These are phyloP conservation scores for Sclerotinia minor DNA, from an alignment of 2,329 filamentous ascomycete species.

Conservation along the genomic window DNA sequence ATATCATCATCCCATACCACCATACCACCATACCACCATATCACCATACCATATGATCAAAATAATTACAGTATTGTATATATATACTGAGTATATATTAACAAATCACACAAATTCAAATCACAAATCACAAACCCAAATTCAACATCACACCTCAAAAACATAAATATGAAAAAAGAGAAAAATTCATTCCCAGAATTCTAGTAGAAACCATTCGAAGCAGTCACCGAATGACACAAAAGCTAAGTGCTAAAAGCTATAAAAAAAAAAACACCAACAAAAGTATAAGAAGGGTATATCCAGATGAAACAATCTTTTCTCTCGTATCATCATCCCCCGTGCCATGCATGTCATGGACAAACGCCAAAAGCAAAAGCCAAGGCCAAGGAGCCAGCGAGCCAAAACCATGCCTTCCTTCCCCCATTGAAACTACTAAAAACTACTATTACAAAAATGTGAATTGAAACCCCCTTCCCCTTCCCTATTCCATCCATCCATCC, in stretches of 20 bases:
- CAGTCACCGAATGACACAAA: background rate
- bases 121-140: too few species aligned
- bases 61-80: too few species aligned
- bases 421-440: conserved; percentile 22
- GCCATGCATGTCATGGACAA: conserved; percentile 12
- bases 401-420: conserved; percentile 1
- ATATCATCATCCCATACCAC: too few species aligned
- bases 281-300: conserved; percentile 24
- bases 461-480: conserved; percentile 13
- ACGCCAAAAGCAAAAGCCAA: conserved; percentile 21
- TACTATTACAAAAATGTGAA: conserved; percentile 26
- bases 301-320: conserved; percentile 20
- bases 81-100: too few species aligned
- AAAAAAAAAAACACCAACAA: conserved; percentile 17
- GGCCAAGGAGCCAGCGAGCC: conserved; percentile 5
- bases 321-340: conserved; percentile 16
- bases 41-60: too few species aligned
- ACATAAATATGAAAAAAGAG: background rate
- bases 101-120: background rate
- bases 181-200: background rate
- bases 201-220: background rate
- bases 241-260: too few species aligned
- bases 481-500: conserved; percentile 12
- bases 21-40: too few species aligned
- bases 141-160: too few species aligned